Base-by-base conservation (phyloP, 2,329 filamentous ascomycete species). In the Xylariaceae sp. region DNA sequence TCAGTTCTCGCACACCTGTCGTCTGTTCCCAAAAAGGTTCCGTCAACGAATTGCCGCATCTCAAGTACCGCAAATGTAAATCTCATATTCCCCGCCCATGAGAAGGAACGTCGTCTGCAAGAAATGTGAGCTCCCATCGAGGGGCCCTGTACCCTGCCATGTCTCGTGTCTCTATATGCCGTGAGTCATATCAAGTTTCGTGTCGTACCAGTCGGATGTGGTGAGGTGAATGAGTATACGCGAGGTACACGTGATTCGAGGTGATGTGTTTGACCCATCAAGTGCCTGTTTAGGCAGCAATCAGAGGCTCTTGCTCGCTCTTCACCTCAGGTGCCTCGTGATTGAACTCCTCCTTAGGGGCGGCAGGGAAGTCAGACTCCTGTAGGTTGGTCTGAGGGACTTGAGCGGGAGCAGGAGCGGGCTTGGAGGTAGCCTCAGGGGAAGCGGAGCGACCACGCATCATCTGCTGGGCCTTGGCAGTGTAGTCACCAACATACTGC, bases 401-500 rank as follows among this genome's bases (percentile, higher is more conserved):
- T n/a, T n/a, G n/a, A n/a, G 54, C 64, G 24, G 66, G 51, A 54
- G 68, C 68, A 15, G 45, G 32, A 26, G 54, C 64, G 24, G 66
- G 52, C 54, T 68, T 68, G 39, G 69, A 52, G 37, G 63, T 57
- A 48, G 62, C 54, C 54, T 69, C 65, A 40, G 70, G 64, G 30
- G 71, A 67, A 41, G 66, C 57, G 15, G 65, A 64, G 47, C 66
- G 67, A 53, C 73, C 73, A 44, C 74, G 72, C 52, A 85, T 71
- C 60, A 83, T 68, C 53, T 77, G 70, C 66, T 83, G 80, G 42
- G 82, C 80, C 73, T 85, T 85, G 60, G 73, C 69, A 19, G 79
- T 79, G 64, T 85, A 83, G 58, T 85, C 80, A 31, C 78, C 79
- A 55, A 82, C 73, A 56, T 84, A 83, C 61, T 82, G 75, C 73